These are phyloP conservation scores for Phialophora tarda DNA, from an alignment of 2,329 filamentous ascomycete species.

Conservation along the genomic window DNA sequence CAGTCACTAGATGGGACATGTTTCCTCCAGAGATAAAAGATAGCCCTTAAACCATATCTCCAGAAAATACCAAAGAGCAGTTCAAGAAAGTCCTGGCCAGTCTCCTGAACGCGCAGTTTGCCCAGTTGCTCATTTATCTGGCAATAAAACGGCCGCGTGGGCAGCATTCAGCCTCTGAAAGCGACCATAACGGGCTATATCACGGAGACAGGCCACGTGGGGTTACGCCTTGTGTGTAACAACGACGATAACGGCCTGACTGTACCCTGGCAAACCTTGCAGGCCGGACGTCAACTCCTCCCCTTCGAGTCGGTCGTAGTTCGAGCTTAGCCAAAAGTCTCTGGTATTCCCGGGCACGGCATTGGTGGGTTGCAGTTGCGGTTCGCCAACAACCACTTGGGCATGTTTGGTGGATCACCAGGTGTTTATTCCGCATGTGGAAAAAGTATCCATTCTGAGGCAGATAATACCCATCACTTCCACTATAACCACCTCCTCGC, in stretches of 20 bases:
- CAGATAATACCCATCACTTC: not conserved
- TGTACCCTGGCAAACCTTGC: not conserved
- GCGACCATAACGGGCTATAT: not conserved
- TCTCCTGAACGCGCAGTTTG: not conserved
- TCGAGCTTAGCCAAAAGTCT: not conserved
- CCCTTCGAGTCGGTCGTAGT: not conserved
- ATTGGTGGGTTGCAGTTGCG: not conserved
- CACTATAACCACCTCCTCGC: not conserved
- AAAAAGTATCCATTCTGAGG: constrained; percentile 1
- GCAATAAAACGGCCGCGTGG: too few species aligned
- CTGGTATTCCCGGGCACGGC: not conserved
- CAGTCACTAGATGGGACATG: not conserved
- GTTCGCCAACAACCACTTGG: not conserved
- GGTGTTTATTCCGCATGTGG: not conserved
- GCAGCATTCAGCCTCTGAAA: not conserved
- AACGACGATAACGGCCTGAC: not conserved
- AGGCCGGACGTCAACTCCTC: not conserved
- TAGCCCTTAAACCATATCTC: not conserved
- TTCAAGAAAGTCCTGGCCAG: not conserved
- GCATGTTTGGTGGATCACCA: not conserved
- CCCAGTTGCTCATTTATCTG: not conserved
- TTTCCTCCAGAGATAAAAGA: not conserved
- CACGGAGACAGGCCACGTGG: not conserved
- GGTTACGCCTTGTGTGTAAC: not conserved
- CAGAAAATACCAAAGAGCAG: not conserved